Conservation (phyloP, 202 grass and related monocot genomes). For the Eragrostis tef region DNA sequence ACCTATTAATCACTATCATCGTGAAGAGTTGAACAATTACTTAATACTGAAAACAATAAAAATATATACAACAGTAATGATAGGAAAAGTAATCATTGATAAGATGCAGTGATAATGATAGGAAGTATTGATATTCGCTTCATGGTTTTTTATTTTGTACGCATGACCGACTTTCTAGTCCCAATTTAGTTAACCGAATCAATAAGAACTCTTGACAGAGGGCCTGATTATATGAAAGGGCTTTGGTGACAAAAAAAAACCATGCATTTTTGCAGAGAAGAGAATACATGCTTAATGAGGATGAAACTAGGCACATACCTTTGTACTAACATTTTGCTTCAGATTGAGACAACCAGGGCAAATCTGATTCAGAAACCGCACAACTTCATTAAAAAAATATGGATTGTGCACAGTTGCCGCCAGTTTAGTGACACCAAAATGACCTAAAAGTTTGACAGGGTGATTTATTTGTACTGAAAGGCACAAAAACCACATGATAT, state of each 20-base stretch:
- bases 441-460: conserved; percentile 64
- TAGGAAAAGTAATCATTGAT: no score
- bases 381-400: conserved; percentile 76
- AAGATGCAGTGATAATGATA: not conserved
- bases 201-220: conserved; percentile 21
- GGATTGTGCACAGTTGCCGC: conserved; percentile 70
- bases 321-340: conserved; percentile 57
- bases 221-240: conserved; percentile 18
- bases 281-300: conserved; percentile 31
- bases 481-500: conserved; percentile 34
- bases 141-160: not conserved
- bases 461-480: conserved; percentile 24
- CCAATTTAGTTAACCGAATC: not conserved
- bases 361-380: conserved; percentile 84
- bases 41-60: no score
- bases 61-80: no score
- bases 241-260: not conserved
- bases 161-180: conserved; percentile 11
- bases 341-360: conserved; percentile 69
- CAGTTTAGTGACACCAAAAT: conserved; percentile 75
- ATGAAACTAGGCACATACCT: conserved; percentile 59
- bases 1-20: conserved; percentile 28
- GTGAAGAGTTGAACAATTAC: not conserved
- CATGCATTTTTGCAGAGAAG: conserved; percentile 8
- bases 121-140: conserved; percentile 28